phyloP scores from a whole-genome alignment of 257 asterid species.

The Rhazya stricta region DNA sequence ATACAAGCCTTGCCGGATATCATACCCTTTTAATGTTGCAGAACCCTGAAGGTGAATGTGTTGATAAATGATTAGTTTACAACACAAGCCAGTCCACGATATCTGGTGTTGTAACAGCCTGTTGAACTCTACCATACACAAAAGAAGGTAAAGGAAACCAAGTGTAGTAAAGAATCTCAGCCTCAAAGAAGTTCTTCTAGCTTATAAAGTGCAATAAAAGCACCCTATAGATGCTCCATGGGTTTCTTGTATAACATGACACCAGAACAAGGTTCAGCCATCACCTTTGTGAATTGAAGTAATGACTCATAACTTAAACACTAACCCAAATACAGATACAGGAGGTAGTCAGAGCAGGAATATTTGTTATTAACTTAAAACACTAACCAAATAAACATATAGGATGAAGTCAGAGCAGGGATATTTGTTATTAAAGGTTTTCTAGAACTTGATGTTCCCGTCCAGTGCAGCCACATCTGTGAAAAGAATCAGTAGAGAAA shows the following conservation, averaged over 20 bases:
- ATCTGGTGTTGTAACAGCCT: background rate
- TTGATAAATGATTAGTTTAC: background rate
- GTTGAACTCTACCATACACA: background rate
- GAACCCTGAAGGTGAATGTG: constrained; percentile 35
- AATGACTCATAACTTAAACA: background rate
- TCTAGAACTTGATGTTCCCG: too few relatives aligned
- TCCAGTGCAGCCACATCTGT: background rate
- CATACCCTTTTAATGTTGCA: constrained; percentile 23
- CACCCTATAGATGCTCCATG: background rate
- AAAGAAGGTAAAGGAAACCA: background rate
- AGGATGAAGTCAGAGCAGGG: background rate
- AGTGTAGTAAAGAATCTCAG: background rate
- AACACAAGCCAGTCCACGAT: background rate
- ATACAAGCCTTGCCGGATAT: constrained; percentile 23
- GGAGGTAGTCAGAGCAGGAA: background rate
- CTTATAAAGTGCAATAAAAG: background rate
- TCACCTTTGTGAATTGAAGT: background rate
- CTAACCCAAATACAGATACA: background rate
- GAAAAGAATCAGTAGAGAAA: background rate
- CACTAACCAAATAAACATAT: background rate
- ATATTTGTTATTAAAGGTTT: background rate
- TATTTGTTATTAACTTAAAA: background rate
- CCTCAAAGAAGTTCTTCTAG: background rate
- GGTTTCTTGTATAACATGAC: background rate
- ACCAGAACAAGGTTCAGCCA: background rate